Evolutionary conservation across 495 filamentous ascomycete species (phyloP), one percentile per base, ranked within the genome.

Genomic region (Hypoxylon lenormandii): DNA sequence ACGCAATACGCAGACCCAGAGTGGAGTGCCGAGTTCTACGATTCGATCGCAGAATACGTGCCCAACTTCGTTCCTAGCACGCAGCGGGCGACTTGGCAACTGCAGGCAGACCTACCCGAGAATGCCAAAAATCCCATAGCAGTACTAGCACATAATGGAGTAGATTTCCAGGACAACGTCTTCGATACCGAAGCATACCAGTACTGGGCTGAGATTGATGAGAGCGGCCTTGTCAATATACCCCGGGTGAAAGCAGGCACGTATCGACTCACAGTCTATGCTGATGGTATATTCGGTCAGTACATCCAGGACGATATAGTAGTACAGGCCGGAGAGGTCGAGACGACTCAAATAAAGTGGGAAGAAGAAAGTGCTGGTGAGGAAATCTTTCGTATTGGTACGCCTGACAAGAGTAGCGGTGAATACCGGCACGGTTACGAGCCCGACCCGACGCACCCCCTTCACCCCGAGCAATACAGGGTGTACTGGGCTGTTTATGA

Each of bases 141-240:
- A 7, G 77, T 87, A 18, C 76, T 88, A 4, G 80, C 83, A 12
- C 81, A 80, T 55, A 80, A 80, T 50, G 80, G 81, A 0, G 76
- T 83, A 10, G 83, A 84, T 57, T 86, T 86, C 72, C 84, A 89
- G 70, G 86, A 87, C 47, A 88, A 88, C 59, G 82, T 78, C 1
- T 76, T 80, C 6, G 81, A 84, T 30, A 54, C 79, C 1, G 69
- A 68, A 3, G 80, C 83, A 3, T 83, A 84, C 52, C 86, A 88
- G 69, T 87, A 88, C 72, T 87, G 85, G 86, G 77, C 77, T 0
- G 81, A 87, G 15, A 80, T 88, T 19, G 75, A 78, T 21, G 38
- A 73, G 4, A 74, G 70, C n/a, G 84, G 86, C 1, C 64, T 63
- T 4, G 85, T 84, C 50, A 68, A 49, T 1, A 84, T 89, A 33